These are phyloP conservation scores for Setaria italica DNA, from an alignment of 202 grass and related monocot species.

Conservation along the genomic window DNA sequence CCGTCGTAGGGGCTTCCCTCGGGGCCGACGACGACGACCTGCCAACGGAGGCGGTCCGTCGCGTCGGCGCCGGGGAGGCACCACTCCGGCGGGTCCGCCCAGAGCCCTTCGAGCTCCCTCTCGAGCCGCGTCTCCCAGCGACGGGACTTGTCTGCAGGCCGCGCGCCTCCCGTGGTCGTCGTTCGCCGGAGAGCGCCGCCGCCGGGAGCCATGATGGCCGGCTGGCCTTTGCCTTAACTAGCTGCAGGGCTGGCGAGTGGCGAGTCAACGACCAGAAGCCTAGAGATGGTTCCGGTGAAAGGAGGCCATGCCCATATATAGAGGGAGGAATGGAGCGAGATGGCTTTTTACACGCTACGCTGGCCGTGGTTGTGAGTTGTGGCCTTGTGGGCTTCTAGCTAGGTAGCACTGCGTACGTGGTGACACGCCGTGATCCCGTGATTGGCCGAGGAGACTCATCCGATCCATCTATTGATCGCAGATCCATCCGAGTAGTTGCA, in stretches of 20 bases:
- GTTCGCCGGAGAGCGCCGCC: background rate
- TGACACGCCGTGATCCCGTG: background rate
- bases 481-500: background rate
- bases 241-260: background rate
- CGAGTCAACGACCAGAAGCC: background rate
- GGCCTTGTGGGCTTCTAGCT: background rate
- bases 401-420: background rate
- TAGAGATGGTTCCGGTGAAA: background rate
- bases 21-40: background rate
- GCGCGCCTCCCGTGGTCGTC: background rate
- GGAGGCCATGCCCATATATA: background rate
- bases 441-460: background rate
- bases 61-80: slow-evolving; percentile 20
- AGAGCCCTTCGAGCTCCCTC: background rate
- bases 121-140: background rate
- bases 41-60: slow-evolving; percentile 4
- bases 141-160: background rate
- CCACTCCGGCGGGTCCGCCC: slow-evolving; percentile 12
- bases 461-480: background rate
- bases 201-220: background rate
- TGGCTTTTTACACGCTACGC: background rate
- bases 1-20: slow-evolving; percentile 3
- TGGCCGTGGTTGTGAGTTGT: background rate
- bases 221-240: background rate
- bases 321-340: background rate